These are phyloP conservation scores for Cladophialophora chaetospira DNA, from an alignment of 2,329 filamentous ascomycete species.

Conservation along the genomic window DNA sequence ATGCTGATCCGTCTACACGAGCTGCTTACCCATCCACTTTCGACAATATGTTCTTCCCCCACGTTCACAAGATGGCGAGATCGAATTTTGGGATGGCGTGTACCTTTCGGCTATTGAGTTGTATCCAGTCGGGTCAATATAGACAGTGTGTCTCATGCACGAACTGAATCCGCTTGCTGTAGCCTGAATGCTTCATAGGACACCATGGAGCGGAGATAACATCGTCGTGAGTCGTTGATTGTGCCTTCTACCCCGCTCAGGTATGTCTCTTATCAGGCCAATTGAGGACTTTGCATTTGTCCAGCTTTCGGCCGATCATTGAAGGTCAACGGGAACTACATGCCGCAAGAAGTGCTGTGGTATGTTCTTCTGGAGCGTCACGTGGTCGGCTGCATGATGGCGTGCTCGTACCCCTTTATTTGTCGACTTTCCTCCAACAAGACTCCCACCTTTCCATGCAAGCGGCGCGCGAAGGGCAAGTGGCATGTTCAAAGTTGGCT, in stretches of 20 bases:
- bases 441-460: neutral
- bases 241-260: conserved; percentile 2
- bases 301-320: neutral
- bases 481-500: neutral
- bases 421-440: conserved; percentile 19
- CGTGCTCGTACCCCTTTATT: conserved; percentile 25
- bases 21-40: conserved; percentile 13
- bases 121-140: neutral
- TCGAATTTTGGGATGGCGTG: conserved; percentile 10
- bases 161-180: too few relatives aligned
- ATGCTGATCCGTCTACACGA: neutral
- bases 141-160: too few relatives aligned
- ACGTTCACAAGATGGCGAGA: conserved; percentile 8
- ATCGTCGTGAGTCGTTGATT: neutral
- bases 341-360: neutral
- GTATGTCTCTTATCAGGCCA: conserved; percentile 9
- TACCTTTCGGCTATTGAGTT: conserved; percentile 1
- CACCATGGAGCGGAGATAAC: neutral
- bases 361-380: neutral
- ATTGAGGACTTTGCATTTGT: neutral
- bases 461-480: neutral
- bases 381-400: conserved; percentile 23
- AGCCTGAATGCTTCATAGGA: too few relatives aligned
- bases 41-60: neutral
- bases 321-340: too few relatives aligned